Conservation (phyloP, 768 basidiomycete species). For the Chalciporus sphaerocephalus region DNA sequence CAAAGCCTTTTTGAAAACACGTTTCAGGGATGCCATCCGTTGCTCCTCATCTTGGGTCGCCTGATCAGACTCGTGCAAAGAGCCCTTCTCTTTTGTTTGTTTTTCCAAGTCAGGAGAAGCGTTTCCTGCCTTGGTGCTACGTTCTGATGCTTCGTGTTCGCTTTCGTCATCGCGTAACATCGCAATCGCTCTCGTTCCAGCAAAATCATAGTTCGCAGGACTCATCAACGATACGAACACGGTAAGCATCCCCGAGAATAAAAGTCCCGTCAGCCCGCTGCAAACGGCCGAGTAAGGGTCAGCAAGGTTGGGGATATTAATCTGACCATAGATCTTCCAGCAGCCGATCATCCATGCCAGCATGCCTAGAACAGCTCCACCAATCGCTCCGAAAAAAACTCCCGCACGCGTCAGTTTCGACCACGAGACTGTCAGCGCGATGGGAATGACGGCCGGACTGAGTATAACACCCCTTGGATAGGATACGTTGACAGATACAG, state of each 20-base stretch:
- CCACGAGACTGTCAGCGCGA: conserved; percentile 45
- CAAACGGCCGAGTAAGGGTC: conserved; percentile 39
- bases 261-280: conserved; percentile 35
- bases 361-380: conserved; percentile 42
- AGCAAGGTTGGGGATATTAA: conserved; percentile 36
- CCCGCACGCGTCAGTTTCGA: conserved; percentile 40
- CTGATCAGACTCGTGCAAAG: neutral
- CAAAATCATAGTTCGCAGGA: conserved; percentile 39
- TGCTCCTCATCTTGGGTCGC: conserved; percentile 4
- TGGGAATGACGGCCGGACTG: conserved; percentile 48
- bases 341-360: conserved; percentile 50
- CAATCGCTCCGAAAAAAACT: conserved; percentile 39
- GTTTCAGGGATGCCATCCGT: conserved; percentile 19
- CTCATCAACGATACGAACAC: conserved; percentile 35
- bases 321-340: conserved; percentile 44
- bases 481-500: neutral
- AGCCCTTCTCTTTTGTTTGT: neutral
- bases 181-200: conserved; percentile 33
- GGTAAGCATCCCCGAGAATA: conserved; percentile 37
- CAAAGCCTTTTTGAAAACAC: conserved; percentile 31
- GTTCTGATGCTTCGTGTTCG: neutral
- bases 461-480: conserved; percentile 43
- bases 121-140: neutral
- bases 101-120: conserved; percentile 17
- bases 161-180: conserved; percentile 21